Conservation (phyloP, 768 basidiomycete genomes). For the Pleurotus eryngii region DNA sequence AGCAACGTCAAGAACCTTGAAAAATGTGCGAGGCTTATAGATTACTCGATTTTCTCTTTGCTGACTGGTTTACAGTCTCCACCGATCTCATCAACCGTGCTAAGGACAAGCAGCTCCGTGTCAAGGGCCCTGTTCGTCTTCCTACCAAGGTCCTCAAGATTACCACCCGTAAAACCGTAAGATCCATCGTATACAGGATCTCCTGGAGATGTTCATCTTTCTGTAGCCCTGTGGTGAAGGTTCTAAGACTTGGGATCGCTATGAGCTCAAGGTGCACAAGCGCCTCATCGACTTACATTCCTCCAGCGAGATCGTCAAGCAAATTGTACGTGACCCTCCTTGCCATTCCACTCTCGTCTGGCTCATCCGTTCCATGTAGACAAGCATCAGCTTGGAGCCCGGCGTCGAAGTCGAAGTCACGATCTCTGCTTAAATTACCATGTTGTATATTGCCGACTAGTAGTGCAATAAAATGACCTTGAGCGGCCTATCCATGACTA, state of each 20-base stretch:
- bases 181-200: slow-evolving; percentile 23
- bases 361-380: slow-evolving; percentile 44
- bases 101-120: slow-evolving; percentile 99
- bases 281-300: slow-evolving; percentile 99
- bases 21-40: slow-evolving; percentile 65
- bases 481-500: background rate
- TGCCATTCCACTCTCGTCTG: background rate
- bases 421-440: slow-evolving; percentile 64
- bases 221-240: slow-evolving; percentile 97
- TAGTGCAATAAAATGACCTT: background rate
- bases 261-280: slow-evolving; percentile 99
- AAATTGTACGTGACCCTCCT: slow-evolving; percentile 70
- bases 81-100: slow-evolving; percentile 95
- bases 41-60: background rate
- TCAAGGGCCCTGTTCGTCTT: slow-evolving; percentile 98
- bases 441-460: background rate
- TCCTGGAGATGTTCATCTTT: too few relatives aligned
- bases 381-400: slow-evolving; percentile 97
- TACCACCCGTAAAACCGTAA: slow-evolving; percentile 97
- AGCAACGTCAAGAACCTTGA: slow-evolving; percentile 98
- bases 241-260: slow-evolving; percentile 99
- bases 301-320: slow-evolving; percentile 98
- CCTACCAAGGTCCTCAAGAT: slow-evolving; percentile 99
- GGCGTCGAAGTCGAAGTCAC: slow-evolving; percentile 99
- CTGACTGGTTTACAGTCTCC: slow-evolving; percentile 62